These are phyloP conservation scores for Hylodesmum podocarpum DNA, from an alignment of 306 rosid species.

Conservation along the genomic window DNA sequence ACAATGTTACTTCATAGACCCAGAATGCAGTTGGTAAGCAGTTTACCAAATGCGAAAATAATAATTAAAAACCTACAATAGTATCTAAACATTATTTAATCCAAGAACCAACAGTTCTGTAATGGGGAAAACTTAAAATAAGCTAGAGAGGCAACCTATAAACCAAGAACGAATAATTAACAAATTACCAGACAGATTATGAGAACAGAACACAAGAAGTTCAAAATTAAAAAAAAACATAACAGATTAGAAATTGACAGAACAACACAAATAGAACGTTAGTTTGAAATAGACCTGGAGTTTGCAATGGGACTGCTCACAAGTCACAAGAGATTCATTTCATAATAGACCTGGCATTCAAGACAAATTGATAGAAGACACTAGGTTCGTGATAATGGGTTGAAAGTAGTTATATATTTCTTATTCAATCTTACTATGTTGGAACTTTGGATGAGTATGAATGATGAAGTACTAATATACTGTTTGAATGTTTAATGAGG, in stretches of 20 bases:
- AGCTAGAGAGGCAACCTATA: not conserved
- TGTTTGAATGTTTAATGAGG: not conserved
- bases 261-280: not conserved
- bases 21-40: not conserved
- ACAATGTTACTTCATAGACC: not conserved
- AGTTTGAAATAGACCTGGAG: not conserved
- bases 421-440: not conserved
- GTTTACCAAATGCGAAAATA: not conserved
- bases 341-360: not conserved
- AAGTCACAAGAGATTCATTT: not conserved
- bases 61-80: not conserved
- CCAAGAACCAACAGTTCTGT: not conserved
- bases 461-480: not conserved
- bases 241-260: not conserved
- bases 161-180: not conserved
- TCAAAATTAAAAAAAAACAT: not conserved
- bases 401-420: not conserved
- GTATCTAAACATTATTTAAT: not conserved
- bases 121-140: not conserved
- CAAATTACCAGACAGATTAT: not conserved
- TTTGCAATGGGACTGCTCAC: not conserved
- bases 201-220: not conserved
- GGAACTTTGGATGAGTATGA: not conserved
- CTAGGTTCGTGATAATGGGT: not conserved
- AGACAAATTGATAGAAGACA: not conserved